These are phyloP conservation scores for Bisporella sp. DNA, from an alignment of 2,329 filamentous ascomycete species.

Conservation along the genomic window DNA sequence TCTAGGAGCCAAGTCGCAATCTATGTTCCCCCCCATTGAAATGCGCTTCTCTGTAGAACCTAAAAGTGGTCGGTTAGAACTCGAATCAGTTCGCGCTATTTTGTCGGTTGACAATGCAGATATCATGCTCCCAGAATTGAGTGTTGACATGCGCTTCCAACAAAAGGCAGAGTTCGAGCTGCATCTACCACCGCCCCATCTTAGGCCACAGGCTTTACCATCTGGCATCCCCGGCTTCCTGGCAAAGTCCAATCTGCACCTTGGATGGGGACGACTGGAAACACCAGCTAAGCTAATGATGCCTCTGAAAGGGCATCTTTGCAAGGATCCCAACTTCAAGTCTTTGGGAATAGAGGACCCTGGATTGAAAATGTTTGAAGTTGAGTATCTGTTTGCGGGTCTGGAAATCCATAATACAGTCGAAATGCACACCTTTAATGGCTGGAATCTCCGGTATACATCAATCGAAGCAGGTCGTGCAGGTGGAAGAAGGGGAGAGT, in stretches of 20 bases:
- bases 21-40: slow-evolving; percentile 24
- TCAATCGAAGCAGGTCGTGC: slow-evolving; percentile 25
- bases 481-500: slow-evolving; percentile 21
- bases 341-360: slow-evolving; percentile 3
- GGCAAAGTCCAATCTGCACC: slow-evolving; percentile 12
- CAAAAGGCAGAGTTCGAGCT: slow-evolving; percentile 15
- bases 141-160: slow-evolving; percentile 25
- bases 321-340: slow-evolving; percentile 6
- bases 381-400: slow-evolving; percentile 27
- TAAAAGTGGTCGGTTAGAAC: slow-evolving; percentile 5
- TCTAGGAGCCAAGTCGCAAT: slow-evolving; percentile 15
- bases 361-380: slow-evolving; percentile 7
- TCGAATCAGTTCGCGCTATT: slow-evolving; percentile 18
- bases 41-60: slow-evolving; percentile 19
- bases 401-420: slow-evolving; percentile 22
- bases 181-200: not conserved
- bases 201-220: slow-evolving; percentile 2
- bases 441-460: slow-evolving; percentile 20
- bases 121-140: slow-evolving; percentile 25
- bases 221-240: slow-evolving; percentile 15
- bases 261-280: slow-evolving; percentile 12
- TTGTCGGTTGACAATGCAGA: slow-evolving; percentile 16
- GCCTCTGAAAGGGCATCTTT: slow-evolving; percentile 21
- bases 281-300: slow-evolving; percentile 20
- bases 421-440: slow-evolving; percentile 11